These are phyloP conservation scores for Gorgonomyces haynaldii DNA, from an alignment of 192 early-diverging fungal species.

Conservation along the genomic window DNA sequence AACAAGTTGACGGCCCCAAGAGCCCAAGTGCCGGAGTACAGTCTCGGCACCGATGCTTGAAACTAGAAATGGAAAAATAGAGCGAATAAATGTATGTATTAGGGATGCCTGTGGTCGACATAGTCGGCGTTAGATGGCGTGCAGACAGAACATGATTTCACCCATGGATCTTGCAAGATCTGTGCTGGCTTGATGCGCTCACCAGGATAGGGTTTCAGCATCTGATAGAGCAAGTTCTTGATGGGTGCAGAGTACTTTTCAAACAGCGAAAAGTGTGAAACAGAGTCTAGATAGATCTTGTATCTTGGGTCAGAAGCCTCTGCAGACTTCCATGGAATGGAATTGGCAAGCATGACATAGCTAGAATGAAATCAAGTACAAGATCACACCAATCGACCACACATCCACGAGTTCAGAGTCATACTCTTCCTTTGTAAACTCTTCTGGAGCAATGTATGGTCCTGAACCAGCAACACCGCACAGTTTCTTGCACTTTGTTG, in stretches of 20 bases:
- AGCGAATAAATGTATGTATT: too few relatives aligned
- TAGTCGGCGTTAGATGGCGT: too few relatives aligned
- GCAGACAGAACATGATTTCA: too few relatives aligned
- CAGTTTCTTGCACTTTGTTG: slow-evolving; percentile 61
- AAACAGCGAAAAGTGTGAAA: slow-evolving; percentile 56
- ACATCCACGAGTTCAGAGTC: slow-evolving; percentile 84
- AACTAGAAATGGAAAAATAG: too few relatives aligned
- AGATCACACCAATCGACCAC: slow-evolving; percentile 91
- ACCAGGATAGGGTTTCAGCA: background rate
- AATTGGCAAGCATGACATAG: slow-evolving; percentile 43
- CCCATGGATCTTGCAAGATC: too few relatives aligned
- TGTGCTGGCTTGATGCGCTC: too few relatives aligned
- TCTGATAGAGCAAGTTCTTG: slow-evolving; percentile 29
- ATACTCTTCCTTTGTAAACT: slow-evolving; percentile 64
- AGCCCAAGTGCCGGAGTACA: too few relatives aligned
- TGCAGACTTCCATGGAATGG: slow-evolving; percentile 44
- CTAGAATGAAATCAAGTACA: slow-evolving; percentile 67
- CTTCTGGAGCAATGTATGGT: slow-evolving; percentile 94
- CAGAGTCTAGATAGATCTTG: slow-evolving; percentile 35
- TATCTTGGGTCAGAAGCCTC: slow-evolving; percentile 26
- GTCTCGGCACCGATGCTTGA: too few relatives aligned
- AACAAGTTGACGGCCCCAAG: too few relatives aligned
- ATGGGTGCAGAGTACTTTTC: slow-evolving; percentile 55
- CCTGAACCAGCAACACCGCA: slow-evolving; percentile 88
- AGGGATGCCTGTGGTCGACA: too few relatives aligned